Conservation (phyloP, 2,329 filamentous ascomycete species). For the Tolypocladium guangdongense region DNA sequence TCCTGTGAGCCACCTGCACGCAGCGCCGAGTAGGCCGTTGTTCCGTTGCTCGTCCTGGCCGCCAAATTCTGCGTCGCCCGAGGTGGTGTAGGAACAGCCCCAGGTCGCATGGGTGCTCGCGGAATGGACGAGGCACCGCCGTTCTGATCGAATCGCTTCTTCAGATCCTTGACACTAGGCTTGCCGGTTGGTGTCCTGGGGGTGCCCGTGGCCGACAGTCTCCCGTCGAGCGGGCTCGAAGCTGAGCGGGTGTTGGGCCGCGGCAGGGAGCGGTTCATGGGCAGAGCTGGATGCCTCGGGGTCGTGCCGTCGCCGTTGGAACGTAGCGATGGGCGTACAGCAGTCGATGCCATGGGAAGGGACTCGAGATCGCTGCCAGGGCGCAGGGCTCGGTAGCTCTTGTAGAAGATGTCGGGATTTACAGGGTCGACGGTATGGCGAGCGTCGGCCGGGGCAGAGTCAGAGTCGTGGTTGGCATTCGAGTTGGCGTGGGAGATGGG, state of each 20-base stretch:
- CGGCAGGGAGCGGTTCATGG: constrained; percentile 26
- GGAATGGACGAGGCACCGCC: constrained; percentile 23
- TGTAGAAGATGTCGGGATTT: constrained; percentile 47
- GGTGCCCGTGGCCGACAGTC: constrained; percentile 14
- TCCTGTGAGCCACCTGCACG: constrained; percentile 13
- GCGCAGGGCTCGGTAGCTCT: constrained; percentile 32
- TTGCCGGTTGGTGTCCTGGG: constrained; percentile 28
- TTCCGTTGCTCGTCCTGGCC: constrained; percentile 22
- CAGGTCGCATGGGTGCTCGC: constrained; percentile 23
- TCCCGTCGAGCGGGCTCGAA: constrained; percentile 44
- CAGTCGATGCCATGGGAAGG: constrained; percentile 25
- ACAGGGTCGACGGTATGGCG: constrained; percentile 29
- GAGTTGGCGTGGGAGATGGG: constrained; percentile 2
- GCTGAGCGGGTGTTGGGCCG: constrained; percentile 39
- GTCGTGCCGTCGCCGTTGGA: constrained; percentile 40
- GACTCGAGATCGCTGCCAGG: constrained; percentile 22
- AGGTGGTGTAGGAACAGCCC: constrained; percentile 14
- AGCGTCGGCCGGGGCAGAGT: constrained; percentile 10
- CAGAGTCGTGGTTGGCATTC: constrained; percentile 1
- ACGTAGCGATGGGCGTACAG: constrained; percentile 31
- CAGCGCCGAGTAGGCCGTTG: constrained; percentile 29
- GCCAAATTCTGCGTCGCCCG: constrained; percentile 20
- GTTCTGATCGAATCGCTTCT: constrained; percentile 66
- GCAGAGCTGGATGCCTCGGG: constrained; percentile 33
- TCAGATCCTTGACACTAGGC: constrained; percentile 70